Evolutionary conservation across 2,329 filamentous ascomycete genomes (phyloP).

Genomic region (Phialocephala sp.): DNA sequence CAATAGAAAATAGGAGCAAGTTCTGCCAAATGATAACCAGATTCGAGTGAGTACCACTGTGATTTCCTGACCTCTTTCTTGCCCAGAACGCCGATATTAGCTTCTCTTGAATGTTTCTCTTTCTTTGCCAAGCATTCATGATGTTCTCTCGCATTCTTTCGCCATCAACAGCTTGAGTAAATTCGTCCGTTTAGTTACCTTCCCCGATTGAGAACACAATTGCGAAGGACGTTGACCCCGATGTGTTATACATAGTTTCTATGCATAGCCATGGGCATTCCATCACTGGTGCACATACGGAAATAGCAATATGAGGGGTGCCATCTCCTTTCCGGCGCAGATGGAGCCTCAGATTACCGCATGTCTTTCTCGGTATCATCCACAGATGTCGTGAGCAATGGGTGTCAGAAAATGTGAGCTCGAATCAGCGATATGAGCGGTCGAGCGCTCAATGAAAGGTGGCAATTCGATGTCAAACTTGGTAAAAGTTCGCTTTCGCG

Average conservation of each 20-base stretch:
- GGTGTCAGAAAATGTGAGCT: background rate
- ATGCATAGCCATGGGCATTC: background rate
- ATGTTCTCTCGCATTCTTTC: background rate
- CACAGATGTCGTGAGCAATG: background rate
- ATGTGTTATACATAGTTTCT: too few species aligned
- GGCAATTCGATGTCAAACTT: background rate
- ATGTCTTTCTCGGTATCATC: background rate
- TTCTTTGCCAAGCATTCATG: slow-evolving; percentile 7
- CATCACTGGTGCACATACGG: background rate
- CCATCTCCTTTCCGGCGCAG: background rate
- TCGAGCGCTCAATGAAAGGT: background rate
- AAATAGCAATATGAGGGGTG: too few species aligned
- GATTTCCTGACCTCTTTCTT: background rate
- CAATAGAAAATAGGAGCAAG: slow-evolving; percentile 9
- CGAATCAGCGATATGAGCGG: background rate
- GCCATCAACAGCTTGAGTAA: background rate
- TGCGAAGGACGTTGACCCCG: background rate
- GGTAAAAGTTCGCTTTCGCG: background rate
- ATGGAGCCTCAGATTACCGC: background rate
- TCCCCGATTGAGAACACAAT: background rate
- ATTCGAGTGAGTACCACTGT: background rate
- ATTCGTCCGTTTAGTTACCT: background rate
- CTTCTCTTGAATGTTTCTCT: background rate
- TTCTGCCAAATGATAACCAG: background rate
- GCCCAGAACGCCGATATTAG: background rate